Evolutionary conservation across 1,284 basidiomycete genomes (phyloP).

Genomic region (Rhodotorula sp.): DNA sequence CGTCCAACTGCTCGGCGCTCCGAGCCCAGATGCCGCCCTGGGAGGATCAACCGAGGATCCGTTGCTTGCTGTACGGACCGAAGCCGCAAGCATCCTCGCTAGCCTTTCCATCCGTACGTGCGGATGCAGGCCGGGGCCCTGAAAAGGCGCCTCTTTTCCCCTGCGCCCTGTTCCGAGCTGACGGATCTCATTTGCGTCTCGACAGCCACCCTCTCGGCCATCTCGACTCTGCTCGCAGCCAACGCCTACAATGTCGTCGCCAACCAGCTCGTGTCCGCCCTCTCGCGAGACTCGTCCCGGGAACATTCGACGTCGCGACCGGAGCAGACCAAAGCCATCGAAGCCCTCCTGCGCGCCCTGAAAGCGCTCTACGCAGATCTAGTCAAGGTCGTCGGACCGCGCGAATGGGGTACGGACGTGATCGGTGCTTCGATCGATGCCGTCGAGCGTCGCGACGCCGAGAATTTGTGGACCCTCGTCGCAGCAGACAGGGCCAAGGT

Average conservation of each 20-base stretch:
- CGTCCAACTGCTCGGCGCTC: constrained; percentile 7
- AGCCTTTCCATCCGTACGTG: constrained; percentile 29
- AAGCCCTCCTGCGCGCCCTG: constrained; percentile 34
- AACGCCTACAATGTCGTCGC: constrained; percentile 15
- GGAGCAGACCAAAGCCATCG: constrained; percentile 11
- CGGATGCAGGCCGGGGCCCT: not conserved
- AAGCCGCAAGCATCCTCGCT: constrained; percentile 22
- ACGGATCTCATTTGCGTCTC: too few species aligned
- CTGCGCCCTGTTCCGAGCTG: too few species aligned
- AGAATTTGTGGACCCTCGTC: not conserved
- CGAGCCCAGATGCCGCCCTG: not conserved
- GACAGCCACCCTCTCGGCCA: constrained; percentile 19
- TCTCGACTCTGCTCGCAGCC: constrained; percentile 11
- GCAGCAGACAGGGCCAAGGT: not conserved
- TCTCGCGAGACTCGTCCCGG: not conserved
- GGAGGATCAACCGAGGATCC: not conserved
- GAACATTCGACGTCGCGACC: not conserved
- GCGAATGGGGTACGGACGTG: constrained; percentile 23
- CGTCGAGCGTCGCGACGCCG: constrained; percentile 9
- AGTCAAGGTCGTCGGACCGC: constrained; percentile 29
- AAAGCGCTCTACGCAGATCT: constrained; percentile 40
- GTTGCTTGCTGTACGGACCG: not conserved
- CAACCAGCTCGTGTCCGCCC: too few species aligned
- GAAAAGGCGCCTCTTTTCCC: not conserved
- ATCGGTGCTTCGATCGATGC: constrained; percentile 10